phyloP scores from a whole-genome alignment of 345 rosid genomes.

The rapeseed (Brassica napus) region DNA sequence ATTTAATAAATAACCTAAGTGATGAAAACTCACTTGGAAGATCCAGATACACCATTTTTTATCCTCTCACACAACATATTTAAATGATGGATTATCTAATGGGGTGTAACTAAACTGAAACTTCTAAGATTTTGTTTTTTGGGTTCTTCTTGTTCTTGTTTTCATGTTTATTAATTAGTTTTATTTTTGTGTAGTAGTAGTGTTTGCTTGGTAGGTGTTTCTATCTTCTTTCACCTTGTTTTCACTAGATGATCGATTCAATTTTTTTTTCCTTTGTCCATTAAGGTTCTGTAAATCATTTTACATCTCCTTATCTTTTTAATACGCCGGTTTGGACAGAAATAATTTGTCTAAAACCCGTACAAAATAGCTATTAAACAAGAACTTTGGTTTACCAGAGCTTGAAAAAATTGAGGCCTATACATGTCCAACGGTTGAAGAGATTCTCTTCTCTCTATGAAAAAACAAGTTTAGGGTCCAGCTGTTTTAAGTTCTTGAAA shows the following conservation, averaged over 20 bases:
- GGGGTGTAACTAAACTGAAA: background rate
- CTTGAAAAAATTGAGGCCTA: background rate
- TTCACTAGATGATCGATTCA: background rate
- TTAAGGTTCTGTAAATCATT: background rate
- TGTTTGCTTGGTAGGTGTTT: slow-evolving; percentile 11
- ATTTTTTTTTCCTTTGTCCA: background rate
- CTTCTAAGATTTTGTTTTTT: background rate
- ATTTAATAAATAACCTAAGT: background rate
- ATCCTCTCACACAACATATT: background rate
- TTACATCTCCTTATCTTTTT: background rate
- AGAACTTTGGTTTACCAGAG: too few relatives aligned
- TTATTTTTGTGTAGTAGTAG: background rate
- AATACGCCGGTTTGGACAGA: background rate
- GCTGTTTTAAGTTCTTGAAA: slow-evolving; percentile 34
- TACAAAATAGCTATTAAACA: too few relatives aligned
- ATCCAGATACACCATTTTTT: background rate
- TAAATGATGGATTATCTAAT: slow-evolving; percentile 3
- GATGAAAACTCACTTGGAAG: background rate
- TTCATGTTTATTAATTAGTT: slow-evolving; percentile 7
- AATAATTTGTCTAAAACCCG: background rate
- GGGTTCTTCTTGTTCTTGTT: slow-evolving; percentile 8
- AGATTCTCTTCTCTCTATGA: background rate
- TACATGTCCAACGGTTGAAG: background rate
- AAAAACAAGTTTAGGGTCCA: slow-evolving; percentile 18
- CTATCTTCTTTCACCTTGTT: slow-evolving; percentile 14